Percentiles rank a stretch among this genome's conserved stretches.
These are phyloP conservation scores for Cyberlindnera sargentensis DNA, from an alignment of 805 yeast genomes.

Conservation along the genomic window DNA sequence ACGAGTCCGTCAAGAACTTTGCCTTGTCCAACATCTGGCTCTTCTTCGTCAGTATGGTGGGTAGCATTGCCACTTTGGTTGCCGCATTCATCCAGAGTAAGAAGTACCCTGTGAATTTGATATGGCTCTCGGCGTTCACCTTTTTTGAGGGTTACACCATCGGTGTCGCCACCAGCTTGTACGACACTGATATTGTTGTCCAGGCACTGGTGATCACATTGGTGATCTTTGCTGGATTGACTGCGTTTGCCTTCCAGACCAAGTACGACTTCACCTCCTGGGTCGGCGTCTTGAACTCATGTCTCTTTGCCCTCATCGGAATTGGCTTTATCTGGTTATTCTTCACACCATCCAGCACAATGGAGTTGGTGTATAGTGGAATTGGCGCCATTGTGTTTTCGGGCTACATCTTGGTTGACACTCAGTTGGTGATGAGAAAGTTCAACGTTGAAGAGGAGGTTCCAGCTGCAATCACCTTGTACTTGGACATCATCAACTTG, in stretches of 20 bases:
- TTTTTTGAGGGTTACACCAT: constrained; percentile 65
- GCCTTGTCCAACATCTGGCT: constrained; percentile 53
- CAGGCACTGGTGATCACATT: constrained; percentile 67
- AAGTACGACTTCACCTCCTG: constrained; percentile 68
- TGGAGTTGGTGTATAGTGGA: constrained; percentile 61
- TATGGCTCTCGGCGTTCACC: constrained; percentile 61
- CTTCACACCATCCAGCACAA: constrained; percentile 45
- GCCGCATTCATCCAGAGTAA: constrained; percentile 58
- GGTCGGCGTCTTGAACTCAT: constrained; percentile 51
- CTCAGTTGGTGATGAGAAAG: constrained; percentile 70
- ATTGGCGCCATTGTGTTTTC: constrained; percentile 71
- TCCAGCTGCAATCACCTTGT: constrained; percentile 69
- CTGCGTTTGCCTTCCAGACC: constrained; percentile 70
- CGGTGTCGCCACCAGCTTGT: constrained; percentile 58
- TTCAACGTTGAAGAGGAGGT: constrained; percentile 80
- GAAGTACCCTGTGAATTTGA: constrained; percentile 60
- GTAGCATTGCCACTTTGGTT: constrained; percentile 57
- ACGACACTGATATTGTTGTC: constrained; percentile 56
- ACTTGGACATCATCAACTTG: constrained; percentile 77
- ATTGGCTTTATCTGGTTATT: constrained; percentile 66
- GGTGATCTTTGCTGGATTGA: constrained; percentile 67
- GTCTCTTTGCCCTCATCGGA: constrained; percentile 63
- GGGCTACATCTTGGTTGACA: constrained; percentile 69
- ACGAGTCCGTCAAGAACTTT: constrained; percentile 43
- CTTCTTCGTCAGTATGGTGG: constrained; percentile 46